Conservation (phyloP, 352 stramenopile genomes). For the Plasmopara viticola region DNA sequence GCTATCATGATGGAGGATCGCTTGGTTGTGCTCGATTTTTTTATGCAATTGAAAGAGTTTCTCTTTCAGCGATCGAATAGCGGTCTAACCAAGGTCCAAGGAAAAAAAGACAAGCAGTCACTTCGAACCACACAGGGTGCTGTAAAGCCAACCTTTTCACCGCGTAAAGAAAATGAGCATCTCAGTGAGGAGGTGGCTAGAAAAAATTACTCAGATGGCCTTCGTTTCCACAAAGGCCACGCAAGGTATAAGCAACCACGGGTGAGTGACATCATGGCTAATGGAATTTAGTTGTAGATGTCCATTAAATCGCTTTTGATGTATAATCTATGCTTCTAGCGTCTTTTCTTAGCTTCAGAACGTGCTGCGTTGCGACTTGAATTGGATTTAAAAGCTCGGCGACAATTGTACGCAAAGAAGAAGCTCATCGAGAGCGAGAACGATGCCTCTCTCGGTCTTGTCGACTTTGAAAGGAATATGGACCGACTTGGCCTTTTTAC, state of each 20-base stretch:
- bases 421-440: conserved; percentile 25
- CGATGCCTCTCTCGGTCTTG: conserved; percentile 41
- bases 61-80: conserved; percentile 24
- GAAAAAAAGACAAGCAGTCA: conserved; percentile 1
- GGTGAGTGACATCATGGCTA: conserved; percentile 16
- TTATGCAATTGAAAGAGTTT: conserved; percentile 56
- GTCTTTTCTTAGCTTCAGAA: conserved; percentile 31
- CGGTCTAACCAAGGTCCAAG: conserved; percentile 14
- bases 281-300: not conserved
- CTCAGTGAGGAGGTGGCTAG: conserved; percentile 40
- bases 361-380: conserved; percentile 53
- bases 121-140: not conserved
- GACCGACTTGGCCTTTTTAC: conserved; percentile 41
- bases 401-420: conserved; percentile 24
- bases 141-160: conserved; percentile 7
- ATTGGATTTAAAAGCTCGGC: conserved; percentile 43
- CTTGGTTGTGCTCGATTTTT: conserved; percentile 42
- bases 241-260: conserved; percentile 51
- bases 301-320: not conserved
- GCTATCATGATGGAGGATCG: conserved; percentile 66
- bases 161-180: conserved; percentile 46
- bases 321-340: conserved; percentile 9
- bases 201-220: conserved; percentile 36
- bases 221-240: conserved; percentile 49
- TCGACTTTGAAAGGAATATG: conserved; percentile 62